Evolutionary conservation across 495 filamentous ascomycete species (phyloP), one percentile per base, ranked within the genome.

Genomic region (Podospora appendiculata): DNA sequence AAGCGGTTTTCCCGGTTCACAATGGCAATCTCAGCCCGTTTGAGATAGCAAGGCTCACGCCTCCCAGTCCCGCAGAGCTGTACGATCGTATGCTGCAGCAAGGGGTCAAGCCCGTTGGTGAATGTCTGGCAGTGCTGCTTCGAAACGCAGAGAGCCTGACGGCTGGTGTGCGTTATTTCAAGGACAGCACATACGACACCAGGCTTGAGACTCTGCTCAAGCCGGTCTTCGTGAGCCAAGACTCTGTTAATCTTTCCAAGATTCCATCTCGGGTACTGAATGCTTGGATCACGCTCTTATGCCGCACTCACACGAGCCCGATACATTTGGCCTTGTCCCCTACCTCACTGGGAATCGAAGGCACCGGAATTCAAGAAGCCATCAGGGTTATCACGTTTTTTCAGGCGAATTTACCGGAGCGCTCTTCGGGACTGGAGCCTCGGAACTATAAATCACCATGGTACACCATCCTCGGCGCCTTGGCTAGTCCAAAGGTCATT

Each of bases 11-110:
- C 25, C 70, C 70, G 1, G 57, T 67, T 13, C 41, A 70, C 32
- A 54, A 74, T 45, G 60, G 61, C 35, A 74, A 71, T 41, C 68
- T 74, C 36, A 74, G 62, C 58, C 58, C 66, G 11, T 73, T 69
- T 25, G 73, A 75, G 53, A 56, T 72, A 14, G 62, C 69, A 13
- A 61, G 70, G 36, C 51, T 70, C 33, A 59, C 63, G 2, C 74
- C 74, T 6, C 74, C 73, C 10, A 58, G 56, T 5, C 57, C 67
- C 10, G 19, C 49, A 0, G 62, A 70, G 38, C 49, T 77, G 9
- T 77, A 76, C 45, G 45, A 63, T 11, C 52, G 50, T 44, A 74
- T 77, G 71, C 48, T 65, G 7, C 48, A 50, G 1, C 55, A 61
- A 0, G 69, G 70, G 6, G 48, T 73, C 44, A 63, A 52, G 48